Evolutionary conservation across 768 basidiomycete genomes (phyloP).

Genomic region (Russula abietina): DNA sequence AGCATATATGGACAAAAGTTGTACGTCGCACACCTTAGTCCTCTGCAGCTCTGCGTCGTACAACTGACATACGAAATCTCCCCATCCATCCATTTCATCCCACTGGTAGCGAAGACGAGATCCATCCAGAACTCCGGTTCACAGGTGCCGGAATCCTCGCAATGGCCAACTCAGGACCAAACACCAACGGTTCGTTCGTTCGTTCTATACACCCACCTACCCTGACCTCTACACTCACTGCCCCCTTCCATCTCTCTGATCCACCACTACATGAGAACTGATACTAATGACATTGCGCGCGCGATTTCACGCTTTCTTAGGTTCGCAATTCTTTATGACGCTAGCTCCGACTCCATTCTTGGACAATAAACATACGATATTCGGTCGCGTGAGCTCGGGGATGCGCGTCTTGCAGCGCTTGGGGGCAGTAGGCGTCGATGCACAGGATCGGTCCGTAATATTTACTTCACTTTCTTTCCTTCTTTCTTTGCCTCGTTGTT

Average conservation of each 20-base stretch:
- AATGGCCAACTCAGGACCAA: conserved; percentile 97
- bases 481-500: not conserved
- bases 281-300: no score
- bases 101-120: conserved; percentile 70
- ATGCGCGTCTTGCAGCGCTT: conserved; percentile 91
- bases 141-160: conserved; percentile 95
- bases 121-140: conserved; percentile 86
- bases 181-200: conserved; percentile 62
- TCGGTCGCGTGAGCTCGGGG: conserved; percentile 84
- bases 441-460: conserved; percentile 68
- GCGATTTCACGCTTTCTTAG: conserved; percentile 35
- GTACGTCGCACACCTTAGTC: conserved; percentile 37
- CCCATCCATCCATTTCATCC: not conserved
- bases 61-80: not conserved
- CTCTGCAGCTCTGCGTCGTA: not conserved
- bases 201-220: not conserved
- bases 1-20: conserved; percentile 88
- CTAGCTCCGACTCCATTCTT: conserved; percentile 77
- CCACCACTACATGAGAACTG: no score
- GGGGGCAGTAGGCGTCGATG: conserved; percentile 85
- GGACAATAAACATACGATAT: conserved; percentile 83
- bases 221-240: not conserved
- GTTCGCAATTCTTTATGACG: conserved; percentile 93
- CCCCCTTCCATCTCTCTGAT: not conserved
- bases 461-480: not conserved